Evolutionary conservation across 2,329 filamentous ascomycete genomes (phyloP).

Genomic region (Aspergillus neotritici): DNA sequence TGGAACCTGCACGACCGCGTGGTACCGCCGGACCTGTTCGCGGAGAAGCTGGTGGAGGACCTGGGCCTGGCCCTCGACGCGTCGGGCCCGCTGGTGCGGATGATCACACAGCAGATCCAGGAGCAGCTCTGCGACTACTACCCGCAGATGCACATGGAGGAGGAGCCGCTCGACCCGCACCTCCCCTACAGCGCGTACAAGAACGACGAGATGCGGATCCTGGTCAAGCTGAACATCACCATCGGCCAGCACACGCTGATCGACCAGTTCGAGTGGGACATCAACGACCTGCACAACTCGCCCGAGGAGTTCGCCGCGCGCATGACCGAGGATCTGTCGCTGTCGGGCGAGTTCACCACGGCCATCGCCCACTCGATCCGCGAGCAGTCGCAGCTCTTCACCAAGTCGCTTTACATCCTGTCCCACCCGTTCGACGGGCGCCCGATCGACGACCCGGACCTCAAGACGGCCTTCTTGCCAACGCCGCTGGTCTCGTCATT

Average conservation of each 20-base stretch:
- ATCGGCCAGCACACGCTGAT: conserved; percentile 91
- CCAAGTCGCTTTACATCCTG: conserved; percentile 84
- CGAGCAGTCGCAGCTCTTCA: conserved; percentile 92
- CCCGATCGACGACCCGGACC: conserved; percentile 84
- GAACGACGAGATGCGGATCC: conserved; percentile 96
- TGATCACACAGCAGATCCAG: conserved; percentile 65
- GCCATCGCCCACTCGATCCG: conserved; percentile 97
- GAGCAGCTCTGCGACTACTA: conserved; percentile 93
- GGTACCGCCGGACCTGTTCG: conserved; percentile 73
- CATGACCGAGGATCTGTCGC: conserved; percentile 83
- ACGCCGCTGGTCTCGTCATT: conserved; percentile 79
- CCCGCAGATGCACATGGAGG: conserved; percentile 81
- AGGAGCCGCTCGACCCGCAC: conserved; percentile 83
- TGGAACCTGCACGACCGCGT: conserved; percentile 96
- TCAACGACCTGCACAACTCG: conserved; percentile 89
- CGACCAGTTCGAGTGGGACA: conserved; percentile 98
- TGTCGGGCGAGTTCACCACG: conserved; percentile 93
- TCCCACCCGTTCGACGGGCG: conserved; percentile 93
- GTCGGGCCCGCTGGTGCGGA: conserved; percentile 52
- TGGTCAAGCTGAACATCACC: conserved; percentile 95
- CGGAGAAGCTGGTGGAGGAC: conserved; percentile 85
- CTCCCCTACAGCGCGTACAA: conserved; percentile 91
- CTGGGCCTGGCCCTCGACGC: conserved; percentile 66
- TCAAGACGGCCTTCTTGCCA: conserved; percentile 76
- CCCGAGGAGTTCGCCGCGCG: conserved; percentile 88